Base-by-base conservation (phyloP, 768 basidiomycete species). In the Boletus patriciae region DNA sequence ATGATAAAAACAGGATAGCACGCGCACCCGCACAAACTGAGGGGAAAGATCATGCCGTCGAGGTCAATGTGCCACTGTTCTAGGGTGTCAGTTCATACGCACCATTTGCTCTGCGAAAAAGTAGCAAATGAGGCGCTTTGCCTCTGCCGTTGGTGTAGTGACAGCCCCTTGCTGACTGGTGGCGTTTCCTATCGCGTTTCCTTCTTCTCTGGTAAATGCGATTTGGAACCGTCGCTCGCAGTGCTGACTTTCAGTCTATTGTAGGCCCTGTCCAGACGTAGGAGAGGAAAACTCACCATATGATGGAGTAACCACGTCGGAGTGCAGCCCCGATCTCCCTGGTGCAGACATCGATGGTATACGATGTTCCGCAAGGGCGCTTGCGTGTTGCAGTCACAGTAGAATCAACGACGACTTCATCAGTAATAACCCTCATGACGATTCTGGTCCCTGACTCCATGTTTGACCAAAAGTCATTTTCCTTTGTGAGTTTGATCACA, bases 91-190 rank as follows among this genome's bases (percentile, higher is more conserved):
- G 6, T 34, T 21, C 16, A 15, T 2, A 58, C 53, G 11, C 9
- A 55, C 53, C 31, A 58, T 34, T 21, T 46, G 37, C 21, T 47
- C 51, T 15, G 29, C 45, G 5, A 58, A 2, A 21, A 60, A 52
- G 15, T 52, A 48, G 2, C 50, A 46, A 52, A 60, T 45, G 13
- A 60, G 55, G 21, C 29, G 13, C 13, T 29, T 44, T 29, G 42
- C 31, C 12, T 59, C 40, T 29, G 13, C 23, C 0, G 2, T 3
- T 1, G 10, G 19, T 11, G 19, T 25, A 6, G n/a, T 8, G n/a
- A 9, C 27, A 15, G 6, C 7, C 18, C 11, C 13, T 15, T 21
- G 25, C 15, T 18, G 49, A 23, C 19, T 16, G 6, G 1, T 25
- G 13, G 8, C 18, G 21, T 21, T 15, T 2, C 15, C 27, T 11